A percentile compares a stretch with the other conserved stretches of the same genome.
These are phyloP conservation scores for Diplosphaera chodatii DNA, from an alignment of 139 green algal species.

Conservation along the genomic window DNA sequence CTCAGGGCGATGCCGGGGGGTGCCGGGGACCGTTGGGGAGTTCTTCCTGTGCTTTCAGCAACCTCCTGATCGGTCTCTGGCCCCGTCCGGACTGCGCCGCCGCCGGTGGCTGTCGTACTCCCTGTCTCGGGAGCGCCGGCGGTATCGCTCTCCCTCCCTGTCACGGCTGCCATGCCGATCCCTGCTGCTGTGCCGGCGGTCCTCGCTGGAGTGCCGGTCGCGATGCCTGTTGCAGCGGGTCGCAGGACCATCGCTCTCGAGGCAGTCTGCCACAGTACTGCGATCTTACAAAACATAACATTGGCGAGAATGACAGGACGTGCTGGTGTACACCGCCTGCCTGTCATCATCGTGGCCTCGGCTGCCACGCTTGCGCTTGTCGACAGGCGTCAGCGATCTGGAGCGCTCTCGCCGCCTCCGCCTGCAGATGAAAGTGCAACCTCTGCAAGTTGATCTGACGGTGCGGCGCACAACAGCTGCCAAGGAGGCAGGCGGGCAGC, in stretches of 20 bases:
- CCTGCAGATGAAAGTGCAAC: neutral
- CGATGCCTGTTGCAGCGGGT: neutral
- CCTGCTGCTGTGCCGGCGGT: neutral
- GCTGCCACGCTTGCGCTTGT: no score
- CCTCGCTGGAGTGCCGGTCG: neutral
- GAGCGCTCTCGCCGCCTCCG: neutral
- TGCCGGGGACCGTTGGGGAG: no score
- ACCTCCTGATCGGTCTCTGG: neutral
- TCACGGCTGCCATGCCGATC: neutral
- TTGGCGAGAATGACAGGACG: no score
- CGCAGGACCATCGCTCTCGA: no score
- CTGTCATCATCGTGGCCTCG: neutral
- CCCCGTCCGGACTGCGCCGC: no score
- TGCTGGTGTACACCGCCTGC: no score
- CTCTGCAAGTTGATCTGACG: neutral
- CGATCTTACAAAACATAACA: no score
- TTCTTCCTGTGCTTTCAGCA: neutral
- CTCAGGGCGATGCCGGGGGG: no score
- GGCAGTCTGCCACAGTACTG: no score
- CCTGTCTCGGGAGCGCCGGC: neutral
- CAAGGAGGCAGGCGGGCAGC: neutral
- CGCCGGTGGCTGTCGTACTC: neutral
- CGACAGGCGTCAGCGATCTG: neutral
- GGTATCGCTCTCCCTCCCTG: no score
- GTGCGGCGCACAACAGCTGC: neutral